Evolutionary conservation across 2,329 filamentous ascomycete genomes (phyloP).

Genomic region (Leptographium galeiforme): DNA sequence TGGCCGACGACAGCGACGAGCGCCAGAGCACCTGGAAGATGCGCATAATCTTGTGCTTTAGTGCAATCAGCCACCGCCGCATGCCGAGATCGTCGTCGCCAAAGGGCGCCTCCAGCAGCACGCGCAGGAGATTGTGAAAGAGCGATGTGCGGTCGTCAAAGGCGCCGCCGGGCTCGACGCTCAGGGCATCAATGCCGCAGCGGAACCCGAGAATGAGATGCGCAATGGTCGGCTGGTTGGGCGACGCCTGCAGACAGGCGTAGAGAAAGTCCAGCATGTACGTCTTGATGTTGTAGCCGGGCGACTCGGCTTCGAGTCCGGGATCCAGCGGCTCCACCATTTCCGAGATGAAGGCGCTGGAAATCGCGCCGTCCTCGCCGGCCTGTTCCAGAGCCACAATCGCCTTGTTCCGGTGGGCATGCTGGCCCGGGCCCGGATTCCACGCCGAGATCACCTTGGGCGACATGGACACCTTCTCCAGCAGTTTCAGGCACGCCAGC

Average conservation of each 20-base stretch:
- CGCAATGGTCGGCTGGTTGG: slow-evolving; percentile 71
- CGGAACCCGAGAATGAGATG: slow-evolving; percentile 83
- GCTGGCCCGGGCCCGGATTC: slow-evolving; percentile 44
- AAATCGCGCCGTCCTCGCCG: slow-evolving; percentile 67
- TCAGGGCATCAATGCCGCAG: slow-evolving; percentile 58
- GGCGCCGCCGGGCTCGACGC: slow-evolving; percentile 51
- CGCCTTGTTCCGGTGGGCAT: slow-evolving; percentile 63
- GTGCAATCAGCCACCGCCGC: slow-evolving; percentile 52
- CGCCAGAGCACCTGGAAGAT: slow-evolving; percentile 74
- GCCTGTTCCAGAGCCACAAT: slow-evolving; percentile 79
- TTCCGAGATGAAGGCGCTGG: slow-evolving; percentile 56
- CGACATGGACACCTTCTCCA: slow-evolving; percentile 79
- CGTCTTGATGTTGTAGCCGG: slow-evolving; percentile 69
- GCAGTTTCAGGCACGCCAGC: slow-evolving; percentile 63
- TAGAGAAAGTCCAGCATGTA: slow-evolving; percentile 78
- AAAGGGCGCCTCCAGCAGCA: slow-evolving; percentile 58
- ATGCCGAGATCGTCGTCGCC: slow-evolving; percentile 44
- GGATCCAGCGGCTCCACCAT: slow-evolving; percentile 58
- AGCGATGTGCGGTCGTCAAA: slow-evolving; percentile 63
- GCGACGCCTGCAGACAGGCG: slow-evolving; percentile 61
- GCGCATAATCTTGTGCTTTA: slow-evolving; percentile 56
- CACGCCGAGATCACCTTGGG: slow-evolving; percentile 63
- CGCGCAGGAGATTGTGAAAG: slow-evolving; percentile 66
- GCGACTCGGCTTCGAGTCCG: slow-evolving; percentile 53
- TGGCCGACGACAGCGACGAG: slow-evolving; percentile 60